These are phyloP conservation scores for Seiridium cupressi DNA, from an alignment of 2,329 filamentous ascomycete genomes.

Conservation along the genomic window DNA sequence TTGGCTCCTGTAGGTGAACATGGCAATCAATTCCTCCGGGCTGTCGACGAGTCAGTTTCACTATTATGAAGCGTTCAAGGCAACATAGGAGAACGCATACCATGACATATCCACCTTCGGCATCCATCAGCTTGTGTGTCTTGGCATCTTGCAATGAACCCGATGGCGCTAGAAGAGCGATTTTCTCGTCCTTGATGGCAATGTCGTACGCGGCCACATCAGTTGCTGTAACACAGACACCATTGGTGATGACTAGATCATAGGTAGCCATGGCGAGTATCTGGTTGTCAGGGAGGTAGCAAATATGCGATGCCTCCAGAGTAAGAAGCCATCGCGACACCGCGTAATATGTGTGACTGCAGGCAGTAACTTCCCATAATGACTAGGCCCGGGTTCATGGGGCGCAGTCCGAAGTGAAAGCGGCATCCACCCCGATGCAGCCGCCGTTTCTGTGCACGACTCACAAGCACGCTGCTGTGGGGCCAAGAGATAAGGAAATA, in stretches of 20 bases:
- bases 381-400: no score
- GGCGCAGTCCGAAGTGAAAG: no score
- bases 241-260: constrained; percentile 41
- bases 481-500: no score
- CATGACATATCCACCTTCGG: constrained; percentile 41
- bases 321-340: no score
- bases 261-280: constrained; percentile 21
- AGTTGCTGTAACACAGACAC: constrained; percentile 39
- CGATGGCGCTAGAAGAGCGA: constrained; percentile 36
- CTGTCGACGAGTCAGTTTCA: constrained; percentile 10
- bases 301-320: no score
- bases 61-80: background rate
- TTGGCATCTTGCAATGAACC: constrained; percentile 26
- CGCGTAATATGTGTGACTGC: no score
- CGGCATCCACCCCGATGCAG: no score
- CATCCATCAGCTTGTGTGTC: constrained; percentile 34
- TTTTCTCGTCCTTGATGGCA: constrained; percentile 40
- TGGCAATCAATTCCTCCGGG: constrained; percentile 39
- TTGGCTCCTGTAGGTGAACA: constrained; percentile 38
- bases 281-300: background rate
- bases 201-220: constrained; percentile 40
- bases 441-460: no score
- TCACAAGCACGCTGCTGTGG: no score
- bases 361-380: no score
- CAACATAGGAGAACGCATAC: constrained; percentile 14